Evolutionary conservation across 768 basidiomycete species (phyloP).

Genomic region (Rhizopogon rudus): DNA sequence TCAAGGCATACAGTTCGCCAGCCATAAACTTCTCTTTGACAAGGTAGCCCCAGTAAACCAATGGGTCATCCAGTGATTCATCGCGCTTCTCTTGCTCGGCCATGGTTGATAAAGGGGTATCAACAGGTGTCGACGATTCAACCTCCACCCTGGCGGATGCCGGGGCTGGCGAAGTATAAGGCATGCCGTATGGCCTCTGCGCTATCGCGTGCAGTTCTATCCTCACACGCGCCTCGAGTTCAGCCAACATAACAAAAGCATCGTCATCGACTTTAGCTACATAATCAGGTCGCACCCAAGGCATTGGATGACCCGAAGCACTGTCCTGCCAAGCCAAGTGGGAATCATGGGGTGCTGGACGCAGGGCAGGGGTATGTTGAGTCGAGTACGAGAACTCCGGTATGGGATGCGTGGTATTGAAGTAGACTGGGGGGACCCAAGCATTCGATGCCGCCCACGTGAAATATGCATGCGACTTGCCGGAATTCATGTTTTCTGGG

Average conservation of each 20-base stretch:
- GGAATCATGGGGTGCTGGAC: conserved; percentile 73
- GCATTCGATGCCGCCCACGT: conserved; percentile 89
- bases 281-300: conserved; percentile 87
- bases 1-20: conserved; percentile 88
- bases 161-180: conserved; percentile 6
- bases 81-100: conserved; percentile 2
- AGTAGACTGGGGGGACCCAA: conserved; percentile 80
- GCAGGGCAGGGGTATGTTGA: conserved; percentile 47
- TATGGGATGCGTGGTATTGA: conserved; percentile 34
- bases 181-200: conserved; percentile 19
- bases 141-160: not conserved
- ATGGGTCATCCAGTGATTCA: conserved; percentile 44
- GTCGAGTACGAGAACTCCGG: conserved; percentile 65
- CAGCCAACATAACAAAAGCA: conserved; percentile 90
- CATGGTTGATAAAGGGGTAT: not conserved
- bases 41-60: conserved; percentile 87
- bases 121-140: not conserved
- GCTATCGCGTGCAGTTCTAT: conserved; percentile 57
- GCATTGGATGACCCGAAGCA: conserved; percentile 34
- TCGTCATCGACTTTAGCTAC: conserved; percentile 96
- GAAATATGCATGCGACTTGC: conserved; percentile 90
- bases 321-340: conserved; percentile 48
- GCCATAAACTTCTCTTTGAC: conserved; percentile 95
- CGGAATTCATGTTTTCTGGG: conserved; percentile 93
- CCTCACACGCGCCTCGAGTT: conserved; percentile 86